Evolutionary conservation across 2,329 filamentous ascomycete genomes (phyloP).

Genomic region (Trichophyton simii): DNA sequence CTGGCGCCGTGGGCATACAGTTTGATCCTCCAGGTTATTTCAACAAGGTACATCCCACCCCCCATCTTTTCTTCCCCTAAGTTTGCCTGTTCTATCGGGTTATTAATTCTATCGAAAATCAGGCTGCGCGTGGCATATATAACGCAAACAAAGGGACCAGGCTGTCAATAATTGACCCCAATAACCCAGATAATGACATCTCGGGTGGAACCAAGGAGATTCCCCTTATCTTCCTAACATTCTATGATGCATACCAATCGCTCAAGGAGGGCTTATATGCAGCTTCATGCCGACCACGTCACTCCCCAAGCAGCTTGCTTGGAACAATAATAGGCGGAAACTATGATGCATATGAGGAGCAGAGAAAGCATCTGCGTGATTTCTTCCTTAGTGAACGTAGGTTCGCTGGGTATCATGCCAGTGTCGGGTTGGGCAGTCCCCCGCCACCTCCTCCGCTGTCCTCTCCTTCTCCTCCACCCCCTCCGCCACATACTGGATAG

Average conservation of each 20-base stretch:
- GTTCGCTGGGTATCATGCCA: conserved; percentile 23
- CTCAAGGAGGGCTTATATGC: conserved; percentile 47
- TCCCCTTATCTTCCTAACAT: conserved; percentile 52
- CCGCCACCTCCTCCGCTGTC: conserved; percentile 11
- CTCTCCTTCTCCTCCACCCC: conserved; percentile 14
- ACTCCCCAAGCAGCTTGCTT: conserved; percentile 46
- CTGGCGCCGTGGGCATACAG: conserved; percentile 56
- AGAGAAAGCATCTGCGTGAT: conserved; percentile 51
- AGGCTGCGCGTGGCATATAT: conserved; percentile 31
- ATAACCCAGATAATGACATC: conserved; percentile 74
- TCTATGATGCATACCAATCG: conserved; percentile 49
- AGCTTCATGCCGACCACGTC: conserved; percentile 14
- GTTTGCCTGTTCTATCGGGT: background rate
- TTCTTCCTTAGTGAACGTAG: conserved; percentile 36
- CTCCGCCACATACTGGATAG: background rate
- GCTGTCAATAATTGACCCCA: conserved; percentile 84
- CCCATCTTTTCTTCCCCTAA: background rate
- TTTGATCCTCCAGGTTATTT: conserved; percentile 64
- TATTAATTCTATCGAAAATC: background rate
- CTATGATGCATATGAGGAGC: conserved; percentile 59
- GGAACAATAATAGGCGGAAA: conserved; percentile 62
- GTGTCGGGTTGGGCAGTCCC: conserved; percentile 15
- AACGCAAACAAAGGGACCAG: conserved; percentile 47
- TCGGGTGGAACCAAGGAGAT: conserved; percentile 71
- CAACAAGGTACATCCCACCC: conserved; percentile 48